Base-by-base conservation (phyloP, 2,329 filamentous ascomycete species). In the Trichoderma koningii region DNA sequence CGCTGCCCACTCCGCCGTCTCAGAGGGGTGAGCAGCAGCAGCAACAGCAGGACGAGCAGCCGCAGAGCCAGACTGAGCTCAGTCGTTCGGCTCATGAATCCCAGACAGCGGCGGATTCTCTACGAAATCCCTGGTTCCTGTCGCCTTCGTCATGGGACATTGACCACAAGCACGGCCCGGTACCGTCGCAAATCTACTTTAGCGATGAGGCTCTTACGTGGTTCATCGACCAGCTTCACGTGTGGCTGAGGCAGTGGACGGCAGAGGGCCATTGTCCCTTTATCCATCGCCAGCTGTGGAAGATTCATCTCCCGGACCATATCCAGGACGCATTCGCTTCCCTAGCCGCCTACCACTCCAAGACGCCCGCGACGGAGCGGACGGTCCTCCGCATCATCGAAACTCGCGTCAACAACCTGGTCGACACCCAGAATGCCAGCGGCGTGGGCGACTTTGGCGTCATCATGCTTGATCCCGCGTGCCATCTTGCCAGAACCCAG, bases 231-330 rank as follows among this genome's bases (percentile, higher is more conserved):
- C 41, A 47, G 41, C 60, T 63, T 28, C 60, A 55, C 3, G 12
- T 9, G 14, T 63, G 60, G 60, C 19, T 63, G 60, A 55, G 45
- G 50, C 60, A 63, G 15, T 63, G 41, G 50, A 47, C 42, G 5
- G 55, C 15, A 19, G 28, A 63, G 19, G 60, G 60, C 28, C 60
- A 55, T 1, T 63, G 60, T 14, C 48, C 60, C 14, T 55, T 63
- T 63, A 63, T 63, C 28, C 60, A 63, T 38, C 5, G 41, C n/a
- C 60, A 63, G 60, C 50, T 63, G 1, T 63, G 60, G 60, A 63
- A 26, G 19, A 15, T 63, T 2, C 60, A 63, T n/a, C 50, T 63
- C 1, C 60, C 60, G 5, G 50, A 63, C 2, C 21, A 15, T 6
- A 30, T 63, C 10, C 50, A 63, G 5, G 60, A 63, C 53, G 60